Base-by-base conservation (phyloP, 2,329 filamentous ascomycete genomes). In the Hawksworthiomyces lignivorus region DNA sequence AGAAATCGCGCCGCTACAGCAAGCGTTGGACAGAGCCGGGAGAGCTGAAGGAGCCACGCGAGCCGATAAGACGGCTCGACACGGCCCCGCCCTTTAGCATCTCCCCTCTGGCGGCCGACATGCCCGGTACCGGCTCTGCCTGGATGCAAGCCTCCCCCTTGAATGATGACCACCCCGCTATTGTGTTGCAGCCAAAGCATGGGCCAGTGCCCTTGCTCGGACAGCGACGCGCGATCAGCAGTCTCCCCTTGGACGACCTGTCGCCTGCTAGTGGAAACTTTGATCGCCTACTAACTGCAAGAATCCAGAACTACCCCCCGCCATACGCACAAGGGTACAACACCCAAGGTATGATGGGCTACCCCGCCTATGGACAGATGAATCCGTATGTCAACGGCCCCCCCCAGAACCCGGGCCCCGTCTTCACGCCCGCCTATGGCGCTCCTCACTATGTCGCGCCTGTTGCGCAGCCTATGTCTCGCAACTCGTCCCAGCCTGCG, bases 401-500 rank as follows among this genome's bases (percentile, higher is more conserved):
- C 30, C 50, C 64, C 17, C 60, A 66, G 45, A 61, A 63, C 50
- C 69, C 70, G 50, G 68, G 69, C 9, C 72, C 73, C 19, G 63
- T 64, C n/a, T 77, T 65, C 48, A 67, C 68, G 45, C 69, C 70
- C 39, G 62, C 62, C 17, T 74, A 67, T 55, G 50, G 64, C 55
- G 61, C 60, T 36, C 53, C 48, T n/a, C 53, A 55, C 22, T 56
- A 55, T 32, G 8, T n/a, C 5, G 19, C 31, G 1, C 42, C 65
- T 64, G 49, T 70, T 68, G 53, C 76, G 47, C 75, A 83, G 59
- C 73, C 81, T 68, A 89, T 95, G 83, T 92, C 89, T 3, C 82
- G 89, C 53, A 88, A 79, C 47, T 77, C 84, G 3, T 94, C 87
- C 3, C 85, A 92, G 61, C 74, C 41, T n/a, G 41, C 84, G 43